Conservation (phyloP, 805 yeast genomes). For the Starmerella tilneyi region DNA sequence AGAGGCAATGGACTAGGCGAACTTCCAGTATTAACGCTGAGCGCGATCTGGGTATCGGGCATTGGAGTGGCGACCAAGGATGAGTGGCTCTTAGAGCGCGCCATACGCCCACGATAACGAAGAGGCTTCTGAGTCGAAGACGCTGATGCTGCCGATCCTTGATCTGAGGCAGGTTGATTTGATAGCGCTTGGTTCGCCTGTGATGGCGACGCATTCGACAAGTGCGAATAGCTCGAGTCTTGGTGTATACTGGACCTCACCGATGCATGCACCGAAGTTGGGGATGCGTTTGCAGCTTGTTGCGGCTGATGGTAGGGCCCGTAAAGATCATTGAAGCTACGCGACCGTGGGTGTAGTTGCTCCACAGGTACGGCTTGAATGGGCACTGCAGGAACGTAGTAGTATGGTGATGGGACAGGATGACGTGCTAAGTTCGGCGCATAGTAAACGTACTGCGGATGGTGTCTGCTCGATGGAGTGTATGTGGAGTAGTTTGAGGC, state of each 20-base stretch:
- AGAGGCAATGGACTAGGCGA: background rate
- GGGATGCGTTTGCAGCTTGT: background rate
- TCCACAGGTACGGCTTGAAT: background rate
- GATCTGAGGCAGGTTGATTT: background rate
- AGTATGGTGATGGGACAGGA: background rate
- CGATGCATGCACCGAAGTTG: no score
- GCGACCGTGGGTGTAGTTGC: constrained; percentile 6
- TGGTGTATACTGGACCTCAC: no score
- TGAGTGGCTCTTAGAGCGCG: constrained; percentile 2
- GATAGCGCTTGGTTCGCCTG: background rate
- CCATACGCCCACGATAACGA: constrained; percentile 4
- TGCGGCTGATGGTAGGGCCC: background rate
- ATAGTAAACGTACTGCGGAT: constrained; percentile 5
- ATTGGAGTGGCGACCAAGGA: background rate
- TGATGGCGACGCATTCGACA: background rate
- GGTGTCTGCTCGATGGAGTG: background rate
- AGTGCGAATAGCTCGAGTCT: no score
- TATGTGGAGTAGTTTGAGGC: constrained; percentile 18
- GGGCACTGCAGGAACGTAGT: background rate
- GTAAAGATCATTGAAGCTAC: constrained; percentile 4
- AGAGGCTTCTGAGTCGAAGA: background rate
- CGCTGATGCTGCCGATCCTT: background rate
- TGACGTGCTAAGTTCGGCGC: constrained; percentile 4
- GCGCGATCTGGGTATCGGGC: background rate
- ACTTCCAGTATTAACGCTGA: no score